Evolutionary conservation across 345 rosid species (phyloP).

Genomic region (Cochlearia excelsa): DNA sequence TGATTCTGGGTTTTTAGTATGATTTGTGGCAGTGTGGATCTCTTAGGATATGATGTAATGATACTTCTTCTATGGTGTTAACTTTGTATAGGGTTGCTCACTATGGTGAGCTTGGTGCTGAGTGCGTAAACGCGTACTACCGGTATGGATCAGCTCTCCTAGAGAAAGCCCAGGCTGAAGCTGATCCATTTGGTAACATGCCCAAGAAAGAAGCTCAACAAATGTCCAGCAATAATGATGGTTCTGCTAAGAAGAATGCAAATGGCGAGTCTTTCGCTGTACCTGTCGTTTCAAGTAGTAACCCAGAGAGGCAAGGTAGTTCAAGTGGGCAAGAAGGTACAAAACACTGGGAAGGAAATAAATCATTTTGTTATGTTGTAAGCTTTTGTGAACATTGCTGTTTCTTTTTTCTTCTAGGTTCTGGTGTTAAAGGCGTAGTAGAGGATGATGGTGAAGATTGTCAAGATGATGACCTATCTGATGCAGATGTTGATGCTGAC

Average conservation of each 20-base stretch:
- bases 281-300: conserved; percentile 41
- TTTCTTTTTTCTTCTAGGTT: conserved; percentile 31
- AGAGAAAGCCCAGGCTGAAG: conserved; percentile 88
- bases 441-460: conserved; percentile 54
- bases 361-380: background rate
- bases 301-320: conserved; percentile 47
- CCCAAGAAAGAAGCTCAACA: conserved; percentile 59
- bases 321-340: conserved; percentile 49
- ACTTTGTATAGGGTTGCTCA: conserved; percentile 51
- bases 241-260: conserved; percentile 36
- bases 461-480: conserved; percentile 58
- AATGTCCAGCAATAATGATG: conserved; percentile 42
- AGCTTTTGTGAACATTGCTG: background rate
- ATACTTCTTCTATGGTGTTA: background rate
- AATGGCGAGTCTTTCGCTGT: conserved; percentile 53
- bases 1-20: too few species aligned
- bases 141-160: conserved; percentile 76
- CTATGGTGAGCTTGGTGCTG: conserved; percentile 70
- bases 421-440: conserved; percentile 48
- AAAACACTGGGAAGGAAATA: too few species aligned
- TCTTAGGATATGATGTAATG: conserved; percentile 5
- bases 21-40: background rate
- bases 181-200: conserved; percentile 75
- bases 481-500: conserved; percentile 52
- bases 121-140: conserved; percentile 68